Evolutionary conservation across 805 yeast species (phyloP), one percentile per base, ranked within the genome.

Genomic region (Sungouiozyma intestinalis): DNA sequence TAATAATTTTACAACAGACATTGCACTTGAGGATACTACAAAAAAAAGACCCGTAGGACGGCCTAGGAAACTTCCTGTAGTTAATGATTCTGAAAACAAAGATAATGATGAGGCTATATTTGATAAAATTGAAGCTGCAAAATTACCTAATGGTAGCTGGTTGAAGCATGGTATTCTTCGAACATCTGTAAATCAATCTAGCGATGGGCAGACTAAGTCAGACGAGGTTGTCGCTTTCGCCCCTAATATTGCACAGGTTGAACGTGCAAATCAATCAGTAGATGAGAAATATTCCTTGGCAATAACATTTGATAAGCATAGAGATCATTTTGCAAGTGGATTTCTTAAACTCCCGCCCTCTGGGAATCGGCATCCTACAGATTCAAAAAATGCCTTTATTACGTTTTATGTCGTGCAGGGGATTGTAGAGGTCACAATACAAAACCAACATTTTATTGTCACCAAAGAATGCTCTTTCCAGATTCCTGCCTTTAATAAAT

Each of bases 391-490:
- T 43, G 79, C 84, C 2, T 73, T 79, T 48, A 79, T 82, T 52
- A 77, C 80, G 20, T 87, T 87, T 55, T 82, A 78, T 55, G 86
- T 87, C 35, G 71, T 82, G 3, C 65, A 70, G 33, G 97, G 97
- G 0, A 50, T 72, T 2, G 56, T 85, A 7, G 85, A 84, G 52
- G 88, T 84, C 2, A 73, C 77, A 1, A 48, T 87, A 3, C 72
- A 76, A 16, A 75, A 74, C 4, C 70, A 68, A 16, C 68, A 65
- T 17, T 84, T 87, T 56, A 62, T 77, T 3, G 81, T 79, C 5
- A 69, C 74, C 1, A 66, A 71, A 42, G 95, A 95, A 1, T 81
- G 94, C 41, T 74, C 90, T 3, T 80, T 87, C 52, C 84, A 82
- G 52, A 71, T 88, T 4, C 96, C 96, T 1, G 74, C 81, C 64